These are phyloP conservation scores for Phytophthora vignae DNA, from an alignment of 352 stramenopile genomes.

Conservation along the genomic window DNA sequence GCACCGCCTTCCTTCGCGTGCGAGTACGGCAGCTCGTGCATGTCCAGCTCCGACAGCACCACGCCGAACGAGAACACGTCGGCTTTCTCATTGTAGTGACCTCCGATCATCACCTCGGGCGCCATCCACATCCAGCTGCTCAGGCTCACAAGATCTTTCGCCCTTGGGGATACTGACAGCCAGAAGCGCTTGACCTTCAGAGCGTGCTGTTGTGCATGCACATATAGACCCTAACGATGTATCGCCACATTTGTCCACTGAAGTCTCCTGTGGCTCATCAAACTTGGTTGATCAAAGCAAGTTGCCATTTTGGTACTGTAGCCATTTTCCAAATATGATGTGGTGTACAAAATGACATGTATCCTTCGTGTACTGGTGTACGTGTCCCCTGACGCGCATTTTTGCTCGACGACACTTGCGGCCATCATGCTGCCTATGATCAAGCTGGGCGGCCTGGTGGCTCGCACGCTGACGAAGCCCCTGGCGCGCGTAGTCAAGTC, in stretches of 20 bases:
- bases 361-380: neutral
- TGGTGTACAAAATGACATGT: neutral
- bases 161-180: no score
- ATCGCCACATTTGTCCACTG: no score
- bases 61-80: no score
- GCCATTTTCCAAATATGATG: neutral
- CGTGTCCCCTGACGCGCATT: no score
- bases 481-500: slow-evolving; percentile 91
- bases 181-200: no score
- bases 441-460: slow-evolving; percentile 84
- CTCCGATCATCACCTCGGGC: no score
- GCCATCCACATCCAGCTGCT: slow-evolving; percentile 19
- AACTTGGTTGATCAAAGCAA: no score
- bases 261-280: no score
- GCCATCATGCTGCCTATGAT: slow-evolving; percentile 76
- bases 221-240: no score
- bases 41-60: slow-evolving; percentile 5
- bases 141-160: neutral
- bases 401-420: neutral
- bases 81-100: no score
- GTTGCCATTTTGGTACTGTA: no score
- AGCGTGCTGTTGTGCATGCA: no score
- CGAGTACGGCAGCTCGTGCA: slow-evolving; percentile 12
- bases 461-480: slow-evolving; percentile 86
- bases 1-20: slow-evolving; percentile 11